phyloP scores from a whole-genome alignment of 495 filamentous ascomycete genomes.

The Xylaria nigripes region DNA sequence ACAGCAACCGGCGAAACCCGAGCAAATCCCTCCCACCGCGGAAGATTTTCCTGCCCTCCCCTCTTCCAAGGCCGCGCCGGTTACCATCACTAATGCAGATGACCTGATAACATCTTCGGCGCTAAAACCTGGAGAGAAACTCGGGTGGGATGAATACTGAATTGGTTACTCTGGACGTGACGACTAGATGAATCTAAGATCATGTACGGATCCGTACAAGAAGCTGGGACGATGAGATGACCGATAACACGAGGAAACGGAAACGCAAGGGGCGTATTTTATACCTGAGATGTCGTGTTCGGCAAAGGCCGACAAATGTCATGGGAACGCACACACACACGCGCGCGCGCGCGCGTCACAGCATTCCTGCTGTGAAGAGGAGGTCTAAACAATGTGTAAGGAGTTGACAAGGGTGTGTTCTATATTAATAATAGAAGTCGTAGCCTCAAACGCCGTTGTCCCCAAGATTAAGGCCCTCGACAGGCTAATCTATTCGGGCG shows the following conservation, averaged over 20 bases:
- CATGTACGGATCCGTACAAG: too few species aligned
- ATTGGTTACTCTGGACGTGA: slow-evolving; percentile 33
- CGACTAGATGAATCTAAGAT: background rate
- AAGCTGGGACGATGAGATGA: background rate
- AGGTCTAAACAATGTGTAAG: background rate
- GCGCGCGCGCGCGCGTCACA: too few species aligned
- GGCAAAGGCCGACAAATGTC: background rate
- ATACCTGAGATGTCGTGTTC: background rate
- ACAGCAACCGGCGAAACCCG: slow-evolving; percentile 11
- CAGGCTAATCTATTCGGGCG: slow-evolving; percentile 6
- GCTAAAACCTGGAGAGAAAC: slow-evolving; percentile 24
- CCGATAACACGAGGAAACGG: background rate
- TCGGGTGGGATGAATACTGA: slow-evolving; percentile 40
- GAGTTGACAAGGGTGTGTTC: background rate
- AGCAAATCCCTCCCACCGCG: slow-evolving; percentile 14
- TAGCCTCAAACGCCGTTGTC: background rate
- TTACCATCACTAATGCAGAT: slow-evolving; percentile 13
- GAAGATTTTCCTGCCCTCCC: slow-evolving; percentile 41
- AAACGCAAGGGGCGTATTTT: background rate
- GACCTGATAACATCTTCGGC: slow-evolving; percentile 6
- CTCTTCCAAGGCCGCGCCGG: slow-evolving; percentile 20
- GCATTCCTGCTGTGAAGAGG: background rate
- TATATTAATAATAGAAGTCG: slow-evolving; percentile 10
- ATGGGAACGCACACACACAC: background rate
- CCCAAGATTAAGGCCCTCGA: background rate